Evolutionary conservation across 2,329 filamentous ascomycete genomes (phyloP), one percentile per base, ranked within the genome.

Genomic region (Colletotrichum incanum): DNA sequence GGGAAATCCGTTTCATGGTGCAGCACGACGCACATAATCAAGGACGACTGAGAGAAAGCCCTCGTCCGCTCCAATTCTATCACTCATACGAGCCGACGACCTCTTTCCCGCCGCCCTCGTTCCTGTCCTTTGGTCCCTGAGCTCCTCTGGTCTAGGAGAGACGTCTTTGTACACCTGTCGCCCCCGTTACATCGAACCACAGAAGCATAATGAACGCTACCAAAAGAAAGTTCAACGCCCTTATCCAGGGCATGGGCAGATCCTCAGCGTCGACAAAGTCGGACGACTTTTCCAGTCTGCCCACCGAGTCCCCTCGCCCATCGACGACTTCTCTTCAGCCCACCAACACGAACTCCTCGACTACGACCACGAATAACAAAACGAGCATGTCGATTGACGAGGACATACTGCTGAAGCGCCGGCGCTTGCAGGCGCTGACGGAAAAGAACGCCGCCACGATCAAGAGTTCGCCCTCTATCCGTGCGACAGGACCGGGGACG

Each of bases 201-300:
- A 14, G 28, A 54, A 65, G 52, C 65, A 84, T 72, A 74, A 93
- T 95, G 86, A 93, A 93, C 79, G 90, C 92, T 31, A 94, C 92
- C n/a, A 96, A 95, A 84, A 89, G 93, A 76, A 95, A 95, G 82
- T 95, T 95, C 84, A 93, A 95, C 82, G 88, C 89, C 77, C 87
- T 95, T 20, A 86, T 95, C 37, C 93, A 94, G 79, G 86, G 90
- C 75, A 86, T 92, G 76, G 89, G 89, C 77, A 47, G 74, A 45
- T 69, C 72, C 37, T 65, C 77, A 56, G 60, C 71, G 43, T 73
- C 73, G 65, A 63, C 76, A 8, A 74, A 76, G 43, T 66, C 76
- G 5, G 49, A 69, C 31, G 69, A 72, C 23, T 68, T 59, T 18
- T 49, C 45, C 37, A 72, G 70, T 14, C 39, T 65, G 34, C 59